Percentiles rank a stretch among this genome's conserved stretches.
phyloP scores from a whole-genome alignment of 78 protist species.

The Emiliania huxleyi region DNA sequence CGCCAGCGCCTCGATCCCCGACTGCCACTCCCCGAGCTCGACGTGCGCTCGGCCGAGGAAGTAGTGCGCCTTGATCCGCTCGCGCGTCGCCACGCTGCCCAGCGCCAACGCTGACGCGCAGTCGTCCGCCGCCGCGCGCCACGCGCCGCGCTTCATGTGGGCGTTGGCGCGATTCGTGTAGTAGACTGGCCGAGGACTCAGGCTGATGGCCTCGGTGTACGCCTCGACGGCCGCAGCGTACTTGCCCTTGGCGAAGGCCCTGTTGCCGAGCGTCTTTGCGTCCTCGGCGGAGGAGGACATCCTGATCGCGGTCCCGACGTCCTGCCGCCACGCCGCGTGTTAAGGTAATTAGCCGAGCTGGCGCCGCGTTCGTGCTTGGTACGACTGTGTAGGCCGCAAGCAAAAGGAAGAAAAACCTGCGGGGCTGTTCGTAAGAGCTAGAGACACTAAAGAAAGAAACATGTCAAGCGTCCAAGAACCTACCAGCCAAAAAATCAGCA shows the following conservation, averaged over 20 bases:
- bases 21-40: not conserved
- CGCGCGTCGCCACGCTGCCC: not conserved
- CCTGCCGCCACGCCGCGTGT: too few relatives aligned
- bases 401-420: too few relatives aligned
- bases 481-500: too few relatives aligned
- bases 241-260: not conserved
- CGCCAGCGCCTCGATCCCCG: not conserved
- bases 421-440: too few relatives aligned
- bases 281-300: too few relatives aligned
- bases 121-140: not conserved
- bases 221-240: not conserved
- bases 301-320: too few relatives aligned
- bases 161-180: not conserved
- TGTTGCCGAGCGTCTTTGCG: not conserved
- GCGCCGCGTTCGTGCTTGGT: too few relatives aligned
- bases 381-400: too few relatives aligned
- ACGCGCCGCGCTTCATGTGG: not conserved
- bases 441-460: too few relatives aligned
- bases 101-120: not conserved
- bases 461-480: too few relatives aligned
- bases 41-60: not conserved
- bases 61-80: not conserved
- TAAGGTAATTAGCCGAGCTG: too few relatives aligned
- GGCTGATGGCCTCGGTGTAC: not conserved
- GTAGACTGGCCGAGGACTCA: not conserved